Conservation (phyloP, 768 basidiomycete species). For the Boletellus sp. region DNA sequence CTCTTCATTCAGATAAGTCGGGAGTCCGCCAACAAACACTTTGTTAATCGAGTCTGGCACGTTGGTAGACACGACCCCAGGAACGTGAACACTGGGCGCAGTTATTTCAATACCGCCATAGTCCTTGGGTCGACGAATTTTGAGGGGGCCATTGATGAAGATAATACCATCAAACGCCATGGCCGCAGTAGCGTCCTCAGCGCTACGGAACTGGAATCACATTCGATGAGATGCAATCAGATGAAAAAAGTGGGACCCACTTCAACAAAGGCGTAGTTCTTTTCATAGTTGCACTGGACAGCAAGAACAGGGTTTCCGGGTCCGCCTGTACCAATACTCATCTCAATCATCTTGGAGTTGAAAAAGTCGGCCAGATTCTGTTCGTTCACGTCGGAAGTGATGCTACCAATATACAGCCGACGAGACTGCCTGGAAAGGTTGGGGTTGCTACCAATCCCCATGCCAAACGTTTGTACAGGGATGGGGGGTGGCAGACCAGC, state of each 20-base stretch:
- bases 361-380: conserved; percentile 91
- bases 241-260: conserved; percentile 41
- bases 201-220: conserved; percentile 82
- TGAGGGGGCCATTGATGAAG: conserved; percentile 91
- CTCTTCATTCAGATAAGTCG: conserved; percentile 94
- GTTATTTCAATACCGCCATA: conserved; percentile 77
- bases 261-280: conserved; percentile 98
- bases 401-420: conserved; percentile 94
- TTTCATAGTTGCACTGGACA: conserved; percentile 97
- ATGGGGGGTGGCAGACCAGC: conserved; percentile 80
- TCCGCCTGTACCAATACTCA: conserved; percentile 77
- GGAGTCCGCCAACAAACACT: conserved; percentile 94
- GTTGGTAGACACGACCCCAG: conserved; percentile 93
- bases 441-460: conserved; percentile 83
- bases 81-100: conserved; percentile 72
- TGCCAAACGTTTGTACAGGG: conserved; percentile 80
- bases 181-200: conserved; percentile 93
- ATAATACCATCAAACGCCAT: conserved; percentile 98
- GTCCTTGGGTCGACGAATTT: conserved; percentile 97
- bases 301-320: conserved; percentile 89
- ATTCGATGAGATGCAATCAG: conserved; percentile 7
- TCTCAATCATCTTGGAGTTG: conserved; percentile 93
- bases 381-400: conserved; percentile 92
- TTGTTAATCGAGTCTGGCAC: conserved; percentile 98
- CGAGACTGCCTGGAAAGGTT: conserved; percentile 92